Evolutionary conservation across 2,329 filamentous ascomycete species (phyloP).

Genomic region (Scedosporium dehoogii): DNA sequence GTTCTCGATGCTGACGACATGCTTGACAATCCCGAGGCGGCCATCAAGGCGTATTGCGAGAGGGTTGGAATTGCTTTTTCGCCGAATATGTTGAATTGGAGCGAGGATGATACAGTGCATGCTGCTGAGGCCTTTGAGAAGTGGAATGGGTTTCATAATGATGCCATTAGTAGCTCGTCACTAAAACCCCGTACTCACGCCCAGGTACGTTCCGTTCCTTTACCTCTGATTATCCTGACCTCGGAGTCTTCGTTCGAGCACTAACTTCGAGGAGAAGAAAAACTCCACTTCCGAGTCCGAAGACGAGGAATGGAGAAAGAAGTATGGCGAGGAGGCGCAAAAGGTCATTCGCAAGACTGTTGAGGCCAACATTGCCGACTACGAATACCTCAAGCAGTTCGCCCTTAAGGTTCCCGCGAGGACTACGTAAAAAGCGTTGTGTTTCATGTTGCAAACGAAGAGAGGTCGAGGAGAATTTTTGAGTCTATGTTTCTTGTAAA

Average conservation of each 20-base stretch:
- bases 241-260: background rate
- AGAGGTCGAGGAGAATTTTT: background rate
- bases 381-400: conserved; percentile 76
- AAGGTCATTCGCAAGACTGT: conserved; percentile 62
- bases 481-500: background rate
- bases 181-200: conserved; percentile 61
- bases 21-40: conserved; percentile 69
- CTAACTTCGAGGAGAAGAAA: conserved; percentile 33
- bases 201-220: conserved; percentile 34
- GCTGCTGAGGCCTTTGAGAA: conserved; percentile 80
- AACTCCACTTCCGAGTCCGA: conserved; percentile 55
- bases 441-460: background rate
- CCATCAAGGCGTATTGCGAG: conserved; percentile 71
- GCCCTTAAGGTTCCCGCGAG: conserved; percentile 40
- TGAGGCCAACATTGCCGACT: conserved; percentile 61
- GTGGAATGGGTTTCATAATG: conserved; percentile 95
- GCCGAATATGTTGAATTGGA: conserved; percentile 76
- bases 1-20: conserved; percentile 91
- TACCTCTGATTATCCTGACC: conserved; percentile 11
- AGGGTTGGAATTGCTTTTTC: conserved; percentile 69
- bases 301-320: conserved; percentile 61
- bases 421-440: background rate
- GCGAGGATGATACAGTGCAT: conserved; percentile 61
- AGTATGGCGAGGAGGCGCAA: conserved; percentile 63
- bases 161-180: conserved; percentile 74